Evolutionary conservation across 164 flowering plant species (phyloP), one percentile per base, ranked within the genome.

Genomic region (Kingdonia uniflora): DNA sequence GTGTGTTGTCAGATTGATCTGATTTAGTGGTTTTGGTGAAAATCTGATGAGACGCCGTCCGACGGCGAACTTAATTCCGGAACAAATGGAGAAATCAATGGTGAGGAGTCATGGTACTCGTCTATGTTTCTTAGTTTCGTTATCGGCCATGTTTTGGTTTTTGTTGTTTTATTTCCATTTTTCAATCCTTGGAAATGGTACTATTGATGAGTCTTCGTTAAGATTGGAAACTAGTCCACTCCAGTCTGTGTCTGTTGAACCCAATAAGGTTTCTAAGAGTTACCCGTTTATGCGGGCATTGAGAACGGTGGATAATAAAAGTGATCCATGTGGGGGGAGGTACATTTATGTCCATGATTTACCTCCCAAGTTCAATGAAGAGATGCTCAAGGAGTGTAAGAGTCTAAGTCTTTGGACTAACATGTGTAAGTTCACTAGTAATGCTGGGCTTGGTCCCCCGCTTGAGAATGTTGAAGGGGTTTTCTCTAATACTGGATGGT

Each of bases 241-340:
- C 14, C 29, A 21, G 12, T 14, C 14, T 41, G 5, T 41, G 16
- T 41, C 44, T 47, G 29, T 8, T 21, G 51, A 22, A 11, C 21
- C n/a, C 14, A 12, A 7, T 21, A 21, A 21, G 12, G 26, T 16
- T 45, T 8, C 43, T 13, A 53, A 65, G 22, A 68, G 39, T 33
- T 80, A 50, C 48, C 77, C 76, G 0, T 89, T 89, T 55, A 72
- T 68, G 77, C 67, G 69, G 58, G 95, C 97, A 0, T 61, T 89
- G 78, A 74, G 73, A 56, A 81, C 85, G 3, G 39, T 63, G 1
- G 91, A 86, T 19, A 87, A 90, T 68, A 84, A 74, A 72, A 82
- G 82, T 54, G 95, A 90, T 71, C 88, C 96, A 0, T 91, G 98
- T 68, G 92, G 85, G 2, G 98, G 98, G 25, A 83, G 86, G 76